Evolutionary conservation across 2,329 filamentous ascomycete species (phyloP), one percentile per base, ranked within the genome.

Genomic region (Coccinonectria pachysandricola): DNA sequence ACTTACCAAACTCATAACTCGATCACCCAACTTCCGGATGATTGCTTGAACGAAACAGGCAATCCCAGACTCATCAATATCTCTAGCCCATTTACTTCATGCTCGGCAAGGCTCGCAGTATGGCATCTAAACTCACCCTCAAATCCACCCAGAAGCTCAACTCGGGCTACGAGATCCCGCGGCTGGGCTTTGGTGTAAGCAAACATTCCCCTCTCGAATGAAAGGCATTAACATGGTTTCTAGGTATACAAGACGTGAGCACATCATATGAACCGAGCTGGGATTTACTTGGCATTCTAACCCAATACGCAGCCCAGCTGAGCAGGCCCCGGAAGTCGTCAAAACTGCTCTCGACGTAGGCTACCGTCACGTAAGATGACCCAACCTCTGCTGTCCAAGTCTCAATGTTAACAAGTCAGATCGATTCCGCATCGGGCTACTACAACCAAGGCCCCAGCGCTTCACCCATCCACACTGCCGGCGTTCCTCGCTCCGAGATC

Each of bases 241-340:
- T 37, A 71, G 66, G 59, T 71, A 32, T 71, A 65, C 45, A 58
- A 69, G 52, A 65, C 59, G 67, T 71, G 40, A 57, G 43, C 21
- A 9, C 19, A 19, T 24, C 31, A 56, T 37, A n/a, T n/a, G n/a
- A n/a, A n/a, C n/a, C n/a, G n/a, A n/a, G n/a, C n/a, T n/a, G n/a
- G n/a, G n/a, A n/a, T n/a, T n/a, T n/a, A n/a, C n/a, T n/a, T n/a
- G n/a, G n/a, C 29, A 28, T 21, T 30, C 30, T 42, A 23, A 34
- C 23, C 12, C 12, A 14, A 12, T 17, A 11, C 23, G 6, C 16
- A 58, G 53, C 4, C 50, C 48, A 2, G 36, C 36, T n/a, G 48
- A 52, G 6, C 30, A 43, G 11, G 45, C 42, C 19, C 36, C 42
- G 46, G 59, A 36, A 43, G 49, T 56, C 19, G 59, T 56, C 27